Evolutionary conservation across 1,284 basidiomycete genomes (phyloP), one percentile per base, ranked within the genome.

Genomic region (Fomitiporia mediterranea): DNA sequence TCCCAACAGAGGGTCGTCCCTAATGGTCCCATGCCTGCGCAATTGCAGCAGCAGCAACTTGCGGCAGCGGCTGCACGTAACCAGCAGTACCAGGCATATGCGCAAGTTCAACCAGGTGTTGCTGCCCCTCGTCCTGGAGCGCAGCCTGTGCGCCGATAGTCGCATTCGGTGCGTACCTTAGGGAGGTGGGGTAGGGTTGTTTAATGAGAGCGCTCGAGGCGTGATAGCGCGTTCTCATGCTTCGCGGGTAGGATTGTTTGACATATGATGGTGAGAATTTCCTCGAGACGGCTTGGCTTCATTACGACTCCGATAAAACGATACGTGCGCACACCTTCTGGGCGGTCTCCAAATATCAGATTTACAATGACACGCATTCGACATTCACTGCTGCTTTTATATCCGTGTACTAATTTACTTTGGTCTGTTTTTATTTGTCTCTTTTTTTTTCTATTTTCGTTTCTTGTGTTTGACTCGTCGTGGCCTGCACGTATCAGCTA

Each of bases 21-120:
- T 13, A 49, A 49, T 28, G 55, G 49, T 1, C 32, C 55, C 8
- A 44, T 44, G 5, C 55, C 43, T 19, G 55, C 27, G n/a, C 53
- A 25, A 44, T 28, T 28, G 7, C 48, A 38, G 42, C 2, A 13
- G 23, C 50, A 43, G 42, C 42, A 43, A 43, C 34, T 40, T 55
- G 11, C 52, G 51, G 25, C 57, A 58, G 34, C 57, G 55, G 32
- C 57, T 55, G 40, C 57, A 55, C 53, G 49, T n/a, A 47, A 51
- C 19, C 53, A 51, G 40, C 57, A 55, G 35, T 59, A 59, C 34
- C 48, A 44, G 35, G 48, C 52, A 13, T 53, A 55, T 46, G 38
- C 40, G n/a, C 51, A 39, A 25, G 42, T 35, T 6, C 13, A 17
- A 15, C 51, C 56, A 5, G 49, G 39, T 17, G 34, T 52, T 19